Base-by-base conservation (phyloP, 192 early-diverging fungal genomes). In the Phlyctochytrium arcticum region DNA sequence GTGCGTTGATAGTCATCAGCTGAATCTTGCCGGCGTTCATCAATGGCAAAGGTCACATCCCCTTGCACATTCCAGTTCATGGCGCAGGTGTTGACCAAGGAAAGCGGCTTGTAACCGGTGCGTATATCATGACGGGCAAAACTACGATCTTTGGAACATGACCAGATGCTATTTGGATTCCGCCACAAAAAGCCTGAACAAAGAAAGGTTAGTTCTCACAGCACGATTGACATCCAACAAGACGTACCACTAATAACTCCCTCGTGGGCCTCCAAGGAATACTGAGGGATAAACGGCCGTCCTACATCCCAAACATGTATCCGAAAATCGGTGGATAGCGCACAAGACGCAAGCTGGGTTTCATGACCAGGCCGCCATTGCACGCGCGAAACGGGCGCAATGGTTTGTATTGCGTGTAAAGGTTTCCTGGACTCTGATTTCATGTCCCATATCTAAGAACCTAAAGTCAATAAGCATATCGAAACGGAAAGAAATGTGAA, bases 251-350 rank as follows among this genome's bases (percentile, higher is more conserved):
- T 90, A n/a, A 83, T 81, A 5, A 81, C 78, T 8, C 74, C 80
- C 37, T 87, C 82, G 61, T 92, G 89, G 39, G 85, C 82, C 21
- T 89, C 87, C 9, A 93, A 70, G 1, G 80, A 75, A 48, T 83
- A 82, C 35, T 83, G 72, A 6, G 91, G 75, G 23, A 93, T 78
- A 68, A 81, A 86, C 5, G 87, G 85, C 39, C 88, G 65, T 12
- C 78, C 68, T 4, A 91, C 60, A 75, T 92, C 88, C 87, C 88
- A 93, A 0, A 89, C 63, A 46, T 86, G 85, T n/a, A 93, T 76
- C 21, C 81, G 60, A 32, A 68, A 68, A 62, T 90, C 90, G 8
- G 75, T 79, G 10, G 71, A 48, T 35, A 92, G 75, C 4, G 86
- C 68, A 54, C 84, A 88, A 0, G 82, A 82, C n/a, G 90, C 90